phyloP scores from a whole-genome alignment of 2,329 filamentous ascomycete species.

The Ophiostoma piceae region DNA sequence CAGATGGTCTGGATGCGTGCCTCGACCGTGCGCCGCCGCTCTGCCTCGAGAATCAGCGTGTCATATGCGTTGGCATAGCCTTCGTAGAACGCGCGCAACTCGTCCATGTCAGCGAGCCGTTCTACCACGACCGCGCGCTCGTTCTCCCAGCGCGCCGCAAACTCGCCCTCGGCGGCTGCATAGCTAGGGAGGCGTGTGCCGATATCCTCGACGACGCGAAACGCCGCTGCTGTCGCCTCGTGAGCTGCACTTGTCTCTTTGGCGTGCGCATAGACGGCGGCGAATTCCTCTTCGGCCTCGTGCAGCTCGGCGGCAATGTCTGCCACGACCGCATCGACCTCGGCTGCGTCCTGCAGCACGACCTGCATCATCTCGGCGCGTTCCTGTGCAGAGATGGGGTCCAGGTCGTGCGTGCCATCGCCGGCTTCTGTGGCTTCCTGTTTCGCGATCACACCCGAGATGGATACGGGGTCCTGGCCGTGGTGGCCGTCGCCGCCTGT shows the following conservation, averaged over 20 bases:
- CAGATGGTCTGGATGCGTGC: constrained; percentile 69
- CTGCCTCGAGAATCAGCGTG: constrained; percentile 75
- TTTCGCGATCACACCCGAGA: constrained; percentile 61
- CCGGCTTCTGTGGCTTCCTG: constrained; percentile 32
- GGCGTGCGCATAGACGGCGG: constrained; percentile 58
- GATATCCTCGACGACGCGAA: constrained; percentile 62
- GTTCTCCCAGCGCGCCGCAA: constrained; percentile 63
- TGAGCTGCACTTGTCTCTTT: constrained; percentile 52
- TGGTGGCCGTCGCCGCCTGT: constrained; percentile 23
- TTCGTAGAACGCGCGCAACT: constrained; percentile 77
- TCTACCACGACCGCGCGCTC: constrained; percentile 64
- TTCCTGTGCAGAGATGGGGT: constrained; percentile 70
- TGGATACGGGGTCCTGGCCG: constrained; percentile 46
- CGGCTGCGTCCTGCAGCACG: constrained; percentile 63
- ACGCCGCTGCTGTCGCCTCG: constrained; percentile 55
- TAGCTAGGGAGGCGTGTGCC: constrained; percentile 61
- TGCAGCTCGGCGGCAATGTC: constrained; percentile 70
- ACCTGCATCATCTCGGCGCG: constrained; percentile 78
- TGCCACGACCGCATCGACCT: constrained; percentile 61
- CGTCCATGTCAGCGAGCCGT: constrained; percentile 70
- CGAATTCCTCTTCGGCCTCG: constrained; percentile 70
- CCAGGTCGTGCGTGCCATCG: constrained; percentile 37
- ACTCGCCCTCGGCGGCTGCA: constrained; percentile 59
- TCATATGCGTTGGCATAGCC: constrained; percentile 82
- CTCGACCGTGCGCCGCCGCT: constrained; percentile 66